Conservation (phyloP, 768 basidiomycete genomes). For the Krasilnikovozyma curviuscula region DNA sequence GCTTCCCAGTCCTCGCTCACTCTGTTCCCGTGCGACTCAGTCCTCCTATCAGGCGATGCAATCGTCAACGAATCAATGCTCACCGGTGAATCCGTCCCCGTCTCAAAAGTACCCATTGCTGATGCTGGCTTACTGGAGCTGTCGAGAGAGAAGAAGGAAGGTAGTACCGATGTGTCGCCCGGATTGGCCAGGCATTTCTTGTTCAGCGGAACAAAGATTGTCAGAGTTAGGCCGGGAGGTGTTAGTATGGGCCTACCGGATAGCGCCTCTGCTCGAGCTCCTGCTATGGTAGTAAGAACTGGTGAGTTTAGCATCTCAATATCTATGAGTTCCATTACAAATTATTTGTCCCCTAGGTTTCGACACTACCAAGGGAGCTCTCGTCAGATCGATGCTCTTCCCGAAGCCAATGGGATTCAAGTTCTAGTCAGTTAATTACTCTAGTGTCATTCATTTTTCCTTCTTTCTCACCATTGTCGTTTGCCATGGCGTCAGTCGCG, state of each 20-base stretch:
- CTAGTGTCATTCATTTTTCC: background rate
- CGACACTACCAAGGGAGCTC: conserved; percentile 89
- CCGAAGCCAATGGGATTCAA: conserved; percentile 98
- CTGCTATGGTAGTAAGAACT: conserved; percentile 69
- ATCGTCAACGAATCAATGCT: conserved; percentile 99
- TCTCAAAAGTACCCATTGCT: conserved; percentile 70
- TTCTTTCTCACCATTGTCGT: background rate
- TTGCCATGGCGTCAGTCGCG: conserved; percentile 16
- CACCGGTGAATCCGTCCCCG: conserved; percentile 88
- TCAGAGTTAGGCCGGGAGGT: conserved; percentile 52
- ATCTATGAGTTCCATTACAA: background rate
- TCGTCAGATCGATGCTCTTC: conserved; percentile 93
- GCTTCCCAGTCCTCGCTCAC: conserved; percentile 55
- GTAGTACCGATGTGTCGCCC: conserved; percentile 24
- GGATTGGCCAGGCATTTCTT: conserved; percentile 67
- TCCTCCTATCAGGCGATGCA: conserved; percentile 85
- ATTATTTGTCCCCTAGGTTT: conserved; percentile 34
- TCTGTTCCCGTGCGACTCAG: conserved; percentile 69
- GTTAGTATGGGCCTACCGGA: conserved; percentile 32
- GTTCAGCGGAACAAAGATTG: conserved; percentile 75
- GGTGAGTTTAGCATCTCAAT: conserved; percentile 31
- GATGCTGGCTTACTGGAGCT: conserved; percentile 51
- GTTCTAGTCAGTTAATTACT: conserved; percentile 58
- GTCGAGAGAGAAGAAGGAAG: conserved; percentile 32
- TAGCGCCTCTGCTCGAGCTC: conserved; percentile 35